Evolutionary conservation across 257 asterid species (phyloP), one percentile per base, ranked within the genome.

Genomic region (Catharanthus roseus): DNA sequence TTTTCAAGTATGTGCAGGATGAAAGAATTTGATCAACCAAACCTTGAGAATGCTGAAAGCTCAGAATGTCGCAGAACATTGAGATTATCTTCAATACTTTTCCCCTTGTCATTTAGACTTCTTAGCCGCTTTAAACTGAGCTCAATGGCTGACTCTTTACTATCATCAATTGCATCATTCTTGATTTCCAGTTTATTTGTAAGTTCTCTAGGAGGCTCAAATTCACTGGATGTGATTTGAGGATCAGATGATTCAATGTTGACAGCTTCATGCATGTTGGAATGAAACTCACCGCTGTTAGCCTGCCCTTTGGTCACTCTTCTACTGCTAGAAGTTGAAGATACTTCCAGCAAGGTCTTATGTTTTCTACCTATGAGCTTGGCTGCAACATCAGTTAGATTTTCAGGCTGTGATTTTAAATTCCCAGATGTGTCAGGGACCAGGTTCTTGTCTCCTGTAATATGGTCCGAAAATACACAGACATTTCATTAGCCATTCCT

Each of bases 11-110:
- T 69, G 21, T 61, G 29, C 42, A 64, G 53, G 64, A 41, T 54
- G 45, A 62, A 53, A 31, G 13, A 53, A 19, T 39, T 8, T 44
- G 18, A 18, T 7, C 58, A 45, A 13, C 72, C 70, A 77, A 75
- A 93, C 98, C 98, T 87, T 72, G 97, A 87, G 85, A 89, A 89
- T 75, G 96, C 97, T 60, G 97, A 90, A 74, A 85, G 95, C 78
- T 82, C 93, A 69, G 87, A 88, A 67, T 82, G 90, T 61, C 86
- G 83, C 81, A 92, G 81, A 82, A 78, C 82, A 82, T 65, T 77
- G 55, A 75, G 84, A 71, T 85, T 90, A 72, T 87, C 91, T 77
- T 82, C 88, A 71, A 74, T 67, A 65, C 81, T 65, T 71, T 79
- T 72, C 47, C 77, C 84, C 0, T 79, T 56, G 73, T 86, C 93